phyloP scores from a whole-genome alignment of 2,329 filamentous ascomycete genomes.

The Epichloe coenophiala region DNA sequence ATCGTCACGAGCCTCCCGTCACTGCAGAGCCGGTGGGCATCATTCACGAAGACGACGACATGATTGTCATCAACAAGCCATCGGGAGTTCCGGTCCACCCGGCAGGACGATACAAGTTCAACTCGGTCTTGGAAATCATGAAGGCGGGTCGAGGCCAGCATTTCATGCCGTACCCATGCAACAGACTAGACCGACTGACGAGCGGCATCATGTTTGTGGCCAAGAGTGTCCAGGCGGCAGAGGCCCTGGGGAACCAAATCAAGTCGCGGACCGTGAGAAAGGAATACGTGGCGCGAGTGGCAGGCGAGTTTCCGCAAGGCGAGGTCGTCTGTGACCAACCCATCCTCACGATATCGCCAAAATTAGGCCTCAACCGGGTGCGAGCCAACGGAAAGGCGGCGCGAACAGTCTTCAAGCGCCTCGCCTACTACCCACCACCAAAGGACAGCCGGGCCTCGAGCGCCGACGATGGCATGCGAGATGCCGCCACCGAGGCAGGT shows the following conservation, averaged over 20 bases:
- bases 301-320: slow-evolving; percentile 81
- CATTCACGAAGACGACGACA: slow-evolving; percentile 80
- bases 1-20: slow-evolving; percentile 91
- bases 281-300: slow-evolving; percentile 86
- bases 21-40: slow-evolving; percentile 66
- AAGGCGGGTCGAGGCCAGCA: slow-evolving; percentile 51
- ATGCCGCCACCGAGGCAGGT: slow-evolving; percentile 5
- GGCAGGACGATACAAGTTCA: slow-evolving; percentile 89
- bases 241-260: slow-evolving; percentile 63
- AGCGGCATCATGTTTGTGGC: slow-evolving; percentile 98
- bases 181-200: slow-evolving; percentile 84
- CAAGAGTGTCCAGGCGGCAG: slow-evolving; percentile 70
- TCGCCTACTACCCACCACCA: slow-evolving; percentile 82
- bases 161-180: slow-evolving; percentile 59
- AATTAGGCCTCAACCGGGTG: slow-evolving; percentile 88
- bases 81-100: slow-evolving; percentile 91
- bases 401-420: slow-evolving; percentile 75
- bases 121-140: slow-evolving; percentile 89
- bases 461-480: slow-evolving; percentile 7
- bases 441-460: slow-evolving; percentile 4
- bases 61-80: slow-evolving; percentile 96
- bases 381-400: slow-evolving; percentile 84
- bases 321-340: slow-evolving; percentile 88
- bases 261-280: slow-evolving; percentile 74
- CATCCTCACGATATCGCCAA: slow-evolving; percentile 86